phyloP scores from a whole-genome alignment of 306 rosid species.

The Cucumis hystrix region DNA sequence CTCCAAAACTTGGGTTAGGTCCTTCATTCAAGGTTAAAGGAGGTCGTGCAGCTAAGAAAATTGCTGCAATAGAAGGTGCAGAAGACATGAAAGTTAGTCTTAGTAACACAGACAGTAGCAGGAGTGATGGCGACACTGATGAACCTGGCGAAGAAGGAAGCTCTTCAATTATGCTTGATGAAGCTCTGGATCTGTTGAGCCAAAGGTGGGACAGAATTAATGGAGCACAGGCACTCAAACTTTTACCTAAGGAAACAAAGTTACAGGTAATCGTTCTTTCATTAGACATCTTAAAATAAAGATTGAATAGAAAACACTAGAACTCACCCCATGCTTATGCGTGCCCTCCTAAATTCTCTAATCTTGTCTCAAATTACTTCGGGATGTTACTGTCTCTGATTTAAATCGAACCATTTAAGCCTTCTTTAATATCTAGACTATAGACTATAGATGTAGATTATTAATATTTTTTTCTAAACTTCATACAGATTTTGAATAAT shows the following conservation, averaged over 20 bases:
- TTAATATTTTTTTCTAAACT: not conserved
- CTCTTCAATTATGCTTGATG: constrained; percentile 69
- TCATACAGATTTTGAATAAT: not conserved
- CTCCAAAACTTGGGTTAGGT: constrained; percentile 39
- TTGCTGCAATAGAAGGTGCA: constrained; percentile 92
- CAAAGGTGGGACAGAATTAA: constrained; percentile 82
- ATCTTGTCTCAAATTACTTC: not conserved
- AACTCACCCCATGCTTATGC: not conserved
- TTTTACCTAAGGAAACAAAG: constrained; percentile 82
- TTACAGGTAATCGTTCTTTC: constrained; percentile 53
- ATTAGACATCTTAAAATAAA: not conserved
- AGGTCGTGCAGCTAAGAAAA: constrained; percentile 62
- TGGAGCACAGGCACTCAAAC: constrained; percentile 97
- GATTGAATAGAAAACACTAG: not conserved
- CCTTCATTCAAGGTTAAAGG: constrained; percentile 38
- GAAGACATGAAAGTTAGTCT: constrained; percentile 51
- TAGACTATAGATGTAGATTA: not conserved
- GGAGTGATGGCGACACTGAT: constrained; percentile 82
- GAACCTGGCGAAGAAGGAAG: constrained; percentile 55
- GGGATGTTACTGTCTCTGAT: not conserved
- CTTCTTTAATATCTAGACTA: not conserved
- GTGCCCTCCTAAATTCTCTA: not conserved
- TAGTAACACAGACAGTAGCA: constrained; percentile 73
- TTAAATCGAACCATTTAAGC: not conserved
- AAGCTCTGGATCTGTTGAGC: constrained; percentile 85